These are phyloP conservation scores for Pseudogymnoascus sp. DNA, from an alignment of 2,329 filamentous ascomycete species.

Conservation along the genomic window DNA sequence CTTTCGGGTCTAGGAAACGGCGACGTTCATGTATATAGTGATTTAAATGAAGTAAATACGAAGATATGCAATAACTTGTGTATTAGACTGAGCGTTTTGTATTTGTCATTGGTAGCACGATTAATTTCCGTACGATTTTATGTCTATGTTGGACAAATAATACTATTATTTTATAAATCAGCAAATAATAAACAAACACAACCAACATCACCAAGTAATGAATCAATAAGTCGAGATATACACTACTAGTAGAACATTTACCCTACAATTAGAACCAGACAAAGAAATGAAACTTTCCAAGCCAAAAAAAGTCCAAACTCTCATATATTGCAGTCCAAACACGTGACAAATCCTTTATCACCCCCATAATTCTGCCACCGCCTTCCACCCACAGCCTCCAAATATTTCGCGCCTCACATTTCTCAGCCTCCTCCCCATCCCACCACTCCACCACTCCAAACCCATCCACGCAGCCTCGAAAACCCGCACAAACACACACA, in stretches of 20 bases:
- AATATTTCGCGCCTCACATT: not conserved
- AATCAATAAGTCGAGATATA: not conserved
- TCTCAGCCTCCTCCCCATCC: not conserved
- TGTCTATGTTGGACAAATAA: not conserved
- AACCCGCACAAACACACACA: slow-evolving; percentile 9
- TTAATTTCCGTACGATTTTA: not conserved
- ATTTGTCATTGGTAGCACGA: not conserved
- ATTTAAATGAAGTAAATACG: not conserved
- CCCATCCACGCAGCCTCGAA: not conserved
- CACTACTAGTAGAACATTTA: not conserved
- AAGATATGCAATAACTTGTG: not conserved
- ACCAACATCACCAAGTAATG: not conserved
- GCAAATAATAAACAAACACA: not conserved
- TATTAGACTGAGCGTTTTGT: not conserved
- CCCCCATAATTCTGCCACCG: slow-evolving; percentile 7
- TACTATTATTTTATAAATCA: not conserved
- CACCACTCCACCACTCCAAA: not conserved
- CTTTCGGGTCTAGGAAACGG: not conserved
- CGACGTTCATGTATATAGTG: not conserved
- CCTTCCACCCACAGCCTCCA: not conserved
- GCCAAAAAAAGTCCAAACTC: not conserved
- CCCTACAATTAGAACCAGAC: not conserved
- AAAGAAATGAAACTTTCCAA: not conserved
- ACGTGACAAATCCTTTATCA: not conserved
- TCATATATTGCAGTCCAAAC: not conserved